Evolutionary conservation across 179 eudicot genomes (phyloP), one percentile per base, ranked within the genome.

Genomic region (Spinacia oleracea): DNA sequence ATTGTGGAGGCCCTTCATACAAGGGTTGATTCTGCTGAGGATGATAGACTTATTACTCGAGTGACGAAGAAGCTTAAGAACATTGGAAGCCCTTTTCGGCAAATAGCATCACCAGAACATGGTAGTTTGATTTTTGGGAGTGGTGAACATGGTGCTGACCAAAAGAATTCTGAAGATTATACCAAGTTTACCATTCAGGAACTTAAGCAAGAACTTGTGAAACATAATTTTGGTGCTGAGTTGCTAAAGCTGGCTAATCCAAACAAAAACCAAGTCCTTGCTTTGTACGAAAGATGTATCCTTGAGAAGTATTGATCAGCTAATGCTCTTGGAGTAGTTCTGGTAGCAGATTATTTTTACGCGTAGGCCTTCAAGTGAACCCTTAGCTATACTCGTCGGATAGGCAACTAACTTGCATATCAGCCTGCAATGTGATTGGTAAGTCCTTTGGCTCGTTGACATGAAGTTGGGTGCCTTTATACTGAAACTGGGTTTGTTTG

Each of bases 151-250:
- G 84, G 70, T n/a, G 86, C 88, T 81, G 89, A 82, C 77, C 88
- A 83, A 65, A 87, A 77, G 11, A 82, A 72, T 60, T 70, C 83
- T 7, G 93, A 87, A 85, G 98, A 93, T 72, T 86, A 93, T 77
- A 90, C 89, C 0, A 89, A 85, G 88, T 92, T 96, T 77, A 89
- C 93, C 5, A 70, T 96, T 65, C 90, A 79, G 85, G 89, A 84
- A 83, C 93, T 96, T 25, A 93, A 87, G 86, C 93, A 89, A 77
- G 97, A 93, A 86, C 91, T 96, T 29, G 89, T 92, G 0, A 90
- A 86, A 46, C 92, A 86, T 70, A 87, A 92, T 77, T 91, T 89
- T 80, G 99, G 99, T 25, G 92, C 80, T 15, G 90, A 96, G 89
- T 75, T 96, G 76, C 87, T 90, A 76, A 87, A 89, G 84, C 72